These are phyloP conservation scores for Yamadazyma sp. DNA, from an alignment of 805 yeast genomes.

Conservation along the genomic window DNA sequence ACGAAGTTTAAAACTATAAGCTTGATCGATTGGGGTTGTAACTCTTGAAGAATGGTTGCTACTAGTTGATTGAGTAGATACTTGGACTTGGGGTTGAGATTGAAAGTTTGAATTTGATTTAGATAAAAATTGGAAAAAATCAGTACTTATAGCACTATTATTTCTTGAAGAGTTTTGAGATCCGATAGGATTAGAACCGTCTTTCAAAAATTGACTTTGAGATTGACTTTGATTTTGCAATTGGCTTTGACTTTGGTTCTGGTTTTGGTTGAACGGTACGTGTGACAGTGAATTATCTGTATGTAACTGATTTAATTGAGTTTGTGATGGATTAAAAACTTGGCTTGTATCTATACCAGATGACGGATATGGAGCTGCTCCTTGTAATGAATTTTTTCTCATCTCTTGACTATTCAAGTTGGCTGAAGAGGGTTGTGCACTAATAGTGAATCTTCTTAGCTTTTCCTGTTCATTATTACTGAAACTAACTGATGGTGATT, in stretches of 20 bases:
- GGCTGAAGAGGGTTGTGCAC: slow-evolving; percentile 40
- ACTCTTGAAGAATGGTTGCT: slow-evolving; percentile 11
- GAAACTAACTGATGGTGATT: slow-evolving; percentile 19
- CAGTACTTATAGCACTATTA: slow-evolving; percentile 11
- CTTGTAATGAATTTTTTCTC: slow-evolving; percentile 4
- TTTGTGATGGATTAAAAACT: background rate
- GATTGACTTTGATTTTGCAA: no score
- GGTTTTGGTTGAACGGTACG: no score
- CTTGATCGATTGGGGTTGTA: slow-evolving; percentile 10
- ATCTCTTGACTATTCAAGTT: slow-evolving; percentile 17
- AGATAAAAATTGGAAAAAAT: slow-evolving; percentile 12
- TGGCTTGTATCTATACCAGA: background rate
- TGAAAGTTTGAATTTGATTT: slow-evolving; percentile 5
- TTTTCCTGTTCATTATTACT: slow-evolving; percentile 36
- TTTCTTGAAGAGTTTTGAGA: slow-evolving; percentile 9
- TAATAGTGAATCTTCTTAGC: slow-evolving; percentile 39
- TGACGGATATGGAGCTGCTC: background rate
- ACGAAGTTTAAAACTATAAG: background rate
- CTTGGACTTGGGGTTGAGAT: slow-evolving; percentile 1
- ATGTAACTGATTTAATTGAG: background rate
- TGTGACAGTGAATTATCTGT: no score
- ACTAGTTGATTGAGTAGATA: background rate
- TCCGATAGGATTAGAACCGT: background rate
- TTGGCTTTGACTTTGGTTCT: no score
- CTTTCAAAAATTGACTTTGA: background rate